phyloP scores from a whole-genome alignment of 2,329 filamentous ascomycete species.

The Aquanectria penicillioides region DNA sequence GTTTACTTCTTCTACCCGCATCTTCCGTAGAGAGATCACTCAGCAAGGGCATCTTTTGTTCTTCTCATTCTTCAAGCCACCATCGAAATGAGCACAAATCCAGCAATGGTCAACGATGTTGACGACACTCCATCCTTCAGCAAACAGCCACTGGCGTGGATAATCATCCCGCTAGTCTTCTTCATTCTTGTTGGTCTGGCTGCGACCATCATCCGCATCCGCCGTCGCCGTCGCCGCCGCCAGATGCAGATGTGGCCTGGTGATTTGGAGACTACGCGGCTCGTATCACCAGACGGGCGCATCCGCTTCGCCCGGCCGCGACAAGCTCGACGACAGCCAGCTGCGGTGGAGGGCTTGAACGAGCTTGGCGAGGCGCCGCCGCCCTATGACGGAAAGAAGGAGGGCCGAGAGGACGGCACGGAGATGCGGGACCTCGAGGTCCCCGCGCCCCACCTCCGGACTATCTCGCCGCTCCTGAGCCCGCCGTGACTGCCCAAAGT shows the following conservation, averaged over 20 bases:
- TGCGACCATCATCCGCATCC: conserved; percentile 55
- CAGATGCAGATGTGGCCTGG: conserved; percentile 24
- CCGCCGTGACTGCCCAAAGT: conserved; percentile 34
- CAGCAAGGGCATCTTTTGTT: neutral
- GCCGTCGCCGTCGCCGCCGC: conserved; percentile 48
- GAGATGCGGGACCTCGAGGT: conserved; percentile 43
- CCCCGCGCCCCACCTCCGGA: conserved; percentile 41
- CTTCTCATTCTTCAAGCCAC: neutral
- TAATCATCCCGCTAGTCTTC: conserved; percentile 61
- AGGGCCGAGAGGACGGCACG: conserved; percentile 24
- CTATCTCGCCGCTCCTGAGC: conserved; percentile 41
- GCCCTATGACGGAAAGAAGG: conserved; percentile 60
- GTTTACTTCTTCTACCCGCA: neutral
- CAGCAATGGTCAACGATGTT: conserved; percentile 16
- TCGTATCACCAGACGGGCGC: conserved; percentile 32
- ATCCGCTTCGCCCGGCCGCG: conserved; percentile 12
- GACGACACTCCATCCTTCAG: conserved; percentile 44
- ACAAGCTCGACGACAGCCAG: conserved; percentile 24
- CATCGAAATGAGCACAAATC: conserved; percentile 8
- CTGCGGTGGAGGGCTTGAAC: conserved; percentile 66
- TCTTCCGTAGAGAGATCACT: neutral
- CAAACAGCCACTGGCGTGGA: conserved; percentile 65
- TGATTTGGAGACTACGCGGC: neutral
- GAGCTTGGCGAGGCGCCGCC: conserved; percentile 73
- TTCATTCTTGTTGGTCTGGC: conserved; percentile 52